These are phyloP conservation scores for Colletotrichum sp. DNA, from an alignment of 2,329 filamentous ascomycete species.

Conservation along the genomic window DNA sequence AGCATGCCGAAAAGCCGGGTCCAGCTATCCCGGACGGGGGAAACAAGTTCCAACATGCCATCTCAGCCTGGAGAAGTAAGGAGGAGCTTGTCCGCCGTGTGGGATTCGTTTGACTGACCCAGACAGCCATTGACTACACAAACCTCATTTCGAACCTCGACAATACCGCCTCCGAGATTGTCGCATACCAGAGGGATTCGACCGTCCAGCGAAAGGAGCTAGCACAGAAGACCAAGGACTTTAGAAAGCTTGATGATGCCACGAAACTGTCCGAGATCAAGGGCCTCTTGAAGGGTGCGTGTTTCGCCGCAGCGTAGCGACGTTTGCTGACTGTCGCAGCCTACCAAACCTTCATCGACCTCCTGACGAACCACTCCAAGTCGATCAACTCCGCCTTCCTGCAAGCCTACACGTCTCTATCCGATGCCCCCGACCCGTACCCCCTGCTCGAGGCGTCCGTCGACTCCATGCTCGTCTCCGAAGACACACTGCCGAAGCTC, in stretches of 20 bases:
- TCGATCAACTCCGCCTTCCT: slow-evolving; percentile 91
- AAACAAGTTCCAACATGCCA: slow-evolving; percentile 97
- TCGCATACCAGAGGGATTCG: slow-evolving; percentile 92
- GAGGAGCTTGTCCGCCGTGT: slow-evolving; percentile 21
- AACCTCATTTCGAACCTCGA: slow-evolving; percentile 85
- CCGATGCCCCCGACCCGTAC: slow-evolving; percentile 95
- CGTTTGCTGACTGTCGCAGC: slow-evolving; percentile 52
- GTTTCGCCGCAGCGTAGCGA: not conserved
- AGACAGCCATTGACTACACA: slow-evolving; percentile 83
- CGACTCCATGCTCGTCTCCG: slow-evolving; percentile 88
- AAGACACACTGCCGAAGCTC: slow-evolving; percentile 90
- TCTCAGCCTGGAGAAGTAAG: slow-evolving; percentile 93
- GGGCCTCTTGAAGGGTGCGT: slow-evolving; percentile 79
- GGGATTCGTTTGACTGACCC: slow-evolving; percentile 22
- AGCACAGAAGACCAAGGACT: slow-evolving; percentile 99
- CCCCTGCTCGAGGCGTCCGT: slow-evolving; percentile 95
- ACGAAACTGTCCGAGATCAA: slow-evolving; percentile 90
- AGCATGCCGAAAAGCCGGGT: not conserved
- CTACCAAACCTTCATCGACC: slow-evolving; percentile 97
- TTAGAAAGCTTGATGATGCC: slow-evolving; percentile 89
- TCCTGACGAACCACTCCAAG: slow-evolving; percentile 95
- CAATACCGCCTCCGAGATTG: slow-evolving; percentile 92
- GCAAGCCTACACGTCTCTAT: slow-evolving; percentile 89
- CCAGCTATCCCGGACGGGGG: slow-evolving; percentile 55
- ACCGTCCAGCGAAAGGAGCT: slow-evolving; percentile 95